These are phyloP conservation scores for Nitzschia sp. DNA, from an alignment of 108 stramenopile genomes.

Conservation along the genomic window DNA sequence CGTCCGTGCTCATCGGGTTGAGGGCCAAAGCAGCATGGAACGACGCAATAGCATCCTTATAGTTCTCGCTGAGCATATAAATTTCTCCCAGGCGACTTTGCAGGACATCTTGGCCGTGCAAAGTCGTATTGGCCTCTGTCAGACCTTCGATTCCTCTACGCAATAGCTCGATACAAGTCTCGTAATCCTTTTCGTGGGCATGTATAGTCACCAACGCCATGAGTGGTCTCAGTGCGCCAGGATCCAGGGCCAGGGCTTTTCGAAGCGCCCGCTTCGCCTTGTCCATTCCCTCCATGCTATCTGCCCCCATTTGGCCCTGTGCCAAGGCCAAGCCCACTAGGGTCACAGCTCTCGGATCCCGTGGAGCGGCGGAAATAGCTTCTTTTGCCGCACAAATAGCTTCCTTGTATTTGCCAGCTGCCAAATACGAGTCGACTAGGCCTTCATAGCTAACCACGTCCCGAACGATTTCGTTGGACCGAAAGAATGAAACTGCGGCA, in stretches of 20 bases:
- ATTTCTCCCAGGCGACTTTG: slow-evolving; percentile 74
- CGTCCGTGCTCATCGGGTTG: slow-evolving; percentile 69
- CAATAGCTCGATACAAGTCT: slow-evolving; percentile 63
- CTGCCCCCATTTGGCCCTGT: slow-evolving; percentile 39
- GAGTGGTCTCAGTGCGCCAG: slow-evolving; percentile 63
- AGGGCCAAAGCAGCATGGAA: slow-evolving; percentile 77
- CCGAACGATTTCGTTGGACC: slow-evolving; percentile 69
- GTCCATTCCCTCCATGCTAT: slow-evolving; percentile 56
- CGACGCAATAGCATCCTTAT: slow-evolving; percentile 67
- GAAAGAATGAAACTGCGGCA: slow-evolving; percentile 76
- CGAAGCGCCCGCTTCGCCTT: slow-evolving; percentile 79
- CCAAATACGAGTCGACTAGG: slow-evolving; percentile 78
- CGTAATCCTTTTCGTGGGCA: slow-evolving; percentile 62
- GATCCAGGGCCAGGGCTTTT: slow-evolving; percentile 73
- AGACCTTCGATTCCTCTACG: slow-evolving; percentile 64
- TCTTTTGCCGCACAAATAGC: slow-evolving; percentile 83
- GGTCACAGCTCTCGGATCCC: slow-evolving; percentile 80
- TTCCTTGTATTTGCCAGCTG: slow-evolving; percentile 72
- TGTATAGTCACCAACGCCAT: slow-evolving; percentile 72
- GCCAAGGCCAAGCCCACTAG: slow-evolving; percentile 81
- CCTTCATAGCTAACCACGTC: slow-evolving; percentile 81
- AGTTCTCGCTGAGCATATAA: slow-evolving; percentile 63
- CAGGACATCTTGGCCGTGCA: slow-evolving; percentile 52
- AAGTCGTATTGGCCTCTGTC: slow-evolving; percentile 24
- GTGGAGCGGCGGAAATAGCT: slow-evolving; percentile 67